A percentile compares a stretch with the other conserved stretches of the same genome.
Evolutionary conservation across 495 filamentous ascomycete genomes (phyloP).

Genomic region (Alectoria sarmentosa): DNA sequence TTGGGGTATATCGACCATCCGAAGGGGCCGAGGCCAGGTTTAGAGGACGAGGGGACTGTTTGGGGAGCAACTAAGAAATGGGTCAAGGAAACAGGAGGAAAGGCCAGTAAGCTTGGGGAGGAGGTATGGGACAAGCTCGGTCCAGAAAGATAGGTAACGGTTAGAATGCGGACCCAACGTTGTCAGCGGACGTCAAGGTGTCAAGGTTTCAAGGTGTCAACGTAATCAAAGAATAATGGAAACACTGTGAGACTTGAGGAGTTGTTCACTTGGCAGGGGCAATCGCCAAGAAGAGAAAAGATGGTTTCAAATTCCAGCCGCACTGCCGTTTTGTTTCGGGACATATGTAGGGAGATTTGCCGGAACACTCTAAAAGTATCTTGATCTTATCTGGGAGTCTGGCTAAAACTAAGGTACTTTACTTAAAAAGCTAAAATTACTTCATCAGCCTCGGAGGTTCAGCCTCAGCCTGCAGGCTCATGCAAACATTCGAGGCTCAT

Average conservation of each 20-base stretch:
- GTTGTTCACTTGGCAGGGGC: neutral
- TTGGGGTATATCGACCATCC: constrained; percentile 16
- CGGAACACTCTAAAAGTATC: no score
- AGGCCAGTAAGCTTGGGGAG: constrained; percentile 55
- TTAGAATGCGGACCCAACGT: neutral
- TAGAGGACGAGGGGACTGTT: constrained; percentile 41
- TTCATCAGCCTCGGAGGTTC: no score
- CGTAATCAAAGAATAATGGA: neutral
- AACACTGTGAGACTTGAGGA: neutral
- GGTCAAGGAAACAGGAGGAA: constrained; percentile 53
- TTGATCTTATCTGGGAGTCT: no score
- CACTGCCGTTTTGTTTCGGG: no score
- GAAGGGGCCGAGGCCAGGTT: constrained; percentile 27
- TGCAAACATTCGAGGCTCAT: no score
- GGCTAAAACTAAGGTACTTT: no score
- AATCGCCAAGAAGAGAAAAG: neutral
- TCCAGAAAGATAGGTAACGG: neutral
- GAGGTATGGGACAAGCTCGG: constrained; percentile 47
- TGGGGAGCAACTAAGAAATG: constrained; percentile 52
- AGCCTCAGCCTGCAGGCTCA: no score
- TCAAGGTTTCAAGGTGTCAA: neutral
- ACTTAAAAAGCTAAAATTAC: no score
- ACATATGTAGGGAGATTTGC: no score
- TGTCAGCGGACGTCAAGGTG: neutral
- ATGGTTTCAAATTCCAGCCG: neutral